Conservation (phyloP, 306 rosid species). For the Carpinus viminea region DNA sequence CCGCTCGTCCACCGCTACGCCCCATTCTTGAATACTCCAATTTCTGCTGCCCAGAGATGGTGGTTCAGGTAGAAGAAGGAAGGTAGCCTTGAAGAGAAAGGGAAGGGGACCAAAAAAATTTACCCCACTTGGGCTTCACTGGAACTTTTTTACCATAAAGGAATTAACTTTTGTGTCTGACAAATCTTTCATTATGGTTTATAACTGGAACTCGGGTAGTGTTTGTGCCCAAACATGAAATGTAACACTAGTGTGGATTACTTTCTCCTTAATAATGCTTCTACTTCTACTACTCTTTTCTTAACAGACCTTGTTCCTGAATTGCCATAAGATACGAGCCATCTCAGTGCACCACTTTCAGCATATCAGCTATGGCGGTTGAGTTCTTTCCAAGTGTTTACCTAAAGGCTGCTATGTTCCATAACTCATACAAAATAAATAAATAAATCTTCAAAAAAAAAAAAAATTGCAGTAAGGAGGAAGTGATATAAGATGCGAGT, state of each 20-base stretch:
- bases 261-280: no score
- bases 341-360: no score
- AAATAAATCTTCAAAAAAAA: no score
- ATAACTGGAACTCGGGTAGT: background rate
- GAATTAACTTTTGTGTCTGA: conserved; percentile 21
- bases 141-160: background rate
- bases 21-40: conserved; percentile 66
- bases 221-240: background rate
- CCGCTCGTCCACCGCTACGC: conserved; percentile 65
- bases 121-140: background rate
- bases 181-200: conserved; percentile 28
- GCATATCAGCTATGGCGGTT: background rate
- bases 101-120: background rate
- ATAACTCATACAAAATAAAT: no score
- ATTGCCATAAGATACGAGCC: no score
- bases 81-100: conserved; percentile 3
- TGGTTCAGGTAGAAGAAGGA: conserved; percentile 69
- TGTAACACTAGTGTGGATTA: background rate
- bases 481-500: no score
- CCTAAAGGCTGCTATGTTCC: no score
- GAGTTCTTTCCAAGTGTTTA: no score
- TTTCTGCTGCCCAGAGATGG: conserved; percentile 85
- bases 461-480: no score
- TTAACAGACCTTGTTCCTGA: no score
- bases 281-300: no score